phyloP scores from a whole-genome alignment of 306 rosid species.

The Cucumis hystrix region DNA sequence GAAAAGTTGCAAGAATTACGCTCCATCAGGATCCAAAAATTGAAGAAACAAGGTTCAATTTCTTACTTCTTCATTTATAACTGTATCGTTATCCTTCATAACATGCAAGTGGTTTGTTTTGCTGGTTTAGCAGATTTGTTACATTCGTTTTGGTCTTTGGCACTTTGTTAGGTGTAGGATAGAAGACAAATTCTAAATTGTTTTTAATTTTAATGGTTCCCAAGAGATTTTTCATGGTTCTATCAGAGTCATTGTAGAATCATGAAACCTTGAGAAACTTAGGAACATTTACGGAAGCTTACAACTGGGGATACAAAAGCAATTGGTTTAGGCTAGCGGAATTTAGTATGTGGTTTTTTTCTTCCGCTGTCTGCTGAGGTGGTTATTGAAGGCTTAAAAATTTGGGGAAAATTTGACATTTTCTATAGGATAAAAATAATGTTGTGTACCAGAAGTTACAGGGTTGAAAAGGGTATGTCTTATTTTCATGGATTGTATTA shows the following conservation, averaged over 20 bases:
- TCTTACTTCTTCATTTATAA: neutral
- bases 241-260: neutral
- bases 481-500: neutral
- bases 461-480: neutral
- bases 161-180: neutral
- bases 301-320: neutral
- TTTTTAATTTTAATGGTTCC: neutral
- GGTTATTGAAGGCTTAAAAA: neutral
- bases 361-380: neutral
- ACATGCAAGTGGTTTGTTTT: neutral
- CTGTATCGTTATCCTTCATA: neutral
- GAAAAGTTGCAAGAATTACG: constrained; percentile 87
- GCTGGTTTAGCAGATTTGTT: neutral
- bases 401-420: neutral
- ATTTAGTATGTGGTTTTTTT: neutral
- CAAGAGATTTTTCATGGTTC: neutral
- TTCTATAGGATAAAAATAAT: neutral
- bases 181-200: neutral
- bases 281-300: neutral
- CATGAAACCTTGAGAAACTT: neutral
- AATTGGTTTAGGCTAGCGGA: neutral
- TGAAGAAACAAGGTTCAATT: constrained; percentile 71
- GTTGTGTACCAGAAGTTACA: neutral
- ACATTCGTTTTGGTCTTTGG: neutral
- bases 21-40: constrained; percentile 62